These are phyloP conservation scores for Penicillium nordicum DNA, from an alignment of 2,329 filamentous ascomycete genomes.

Conservation along the genomic window DNA sequence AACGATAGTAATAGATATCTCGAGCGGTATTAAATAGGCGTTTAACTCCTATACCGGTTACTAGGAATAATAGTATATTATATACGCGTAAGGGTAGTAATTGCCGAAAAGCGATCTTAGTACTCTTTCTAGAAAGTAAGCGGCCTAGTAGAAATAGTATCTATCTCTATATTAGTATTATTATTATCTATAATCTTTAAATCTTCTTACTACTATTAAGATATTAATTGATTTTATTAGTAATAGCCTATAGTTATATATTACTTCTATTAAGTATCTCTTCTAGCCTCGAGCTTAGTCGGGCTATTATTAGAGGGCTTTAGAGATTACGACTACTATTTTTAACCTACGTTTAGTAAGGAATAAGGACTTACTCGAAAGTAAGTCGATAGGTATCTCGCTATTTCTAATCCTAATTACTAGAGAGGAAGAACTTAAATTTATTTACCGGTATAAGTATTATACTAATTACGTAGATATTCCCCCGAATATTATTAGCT, in stretches of 20 bases:
- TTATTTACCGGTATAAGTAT: background rate
- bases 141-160: background rate
- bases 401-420: background rate
- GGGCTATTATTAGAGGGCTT: no score
- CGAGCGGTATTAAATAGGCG: no score
- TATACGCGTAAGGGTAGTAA: fast-evolving
- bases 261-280: no score
- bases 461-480: background rate
- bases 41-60: background rate
- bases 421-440: background rate
- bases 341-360: background rate
- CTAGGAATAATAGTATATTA: background rate
- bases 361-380: background rate
- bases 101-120: background rate
- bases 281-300: no score
- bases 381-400: background rate
- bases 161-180: background rate
- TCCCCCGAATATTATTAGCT: background rate
- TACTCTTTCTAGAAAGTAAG: background rate
- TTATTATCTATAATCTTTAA: background rate
- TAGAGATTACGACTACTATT: no score
- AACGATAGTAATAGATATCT: no score
- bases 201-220: no score
- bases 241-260: no score
- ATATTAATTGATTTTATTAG: no score